Percentiles rank a stretch among this genome's conserved stretches.
phyloP scores from a whole-genome alignment of 2,329 filamentous ascomycete genomes.

The Xylaria sp. region DNA sequence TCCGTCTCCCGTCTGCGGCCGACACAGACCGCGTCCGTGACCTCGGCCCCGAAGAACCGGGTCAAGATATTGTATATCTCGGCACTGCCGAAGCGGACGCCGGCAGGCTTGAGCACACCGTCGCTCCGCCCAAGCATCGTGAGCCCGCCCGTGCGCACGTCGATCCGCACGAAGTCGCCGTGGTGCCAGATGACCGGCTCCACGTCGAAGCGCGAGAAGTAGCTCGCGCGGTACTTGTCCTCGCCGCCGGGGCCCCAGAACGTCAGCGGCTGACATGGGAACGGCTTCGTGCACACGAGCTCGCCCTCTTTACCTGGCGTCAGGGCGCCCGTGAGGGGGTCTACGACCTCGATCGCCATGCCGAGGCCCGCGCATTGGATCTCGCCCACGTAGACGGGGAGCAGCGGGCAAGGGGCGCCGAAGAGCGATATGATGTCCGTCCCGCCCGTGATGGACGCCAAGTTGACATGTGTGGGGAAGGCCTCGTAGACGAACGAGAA shows the following conservation, averaged over 20 bases:
- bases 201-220: constrained; percentile 79
- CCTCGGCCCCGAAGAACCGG: constrained; percentile 74
- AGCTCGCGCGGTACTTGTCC: constrained; percentile 78
- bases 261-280: constrained; percentile 86
- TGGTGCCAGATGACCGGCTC: constrained; percentile 76
- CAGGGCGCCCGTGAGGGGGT: constrained; percentile 58
- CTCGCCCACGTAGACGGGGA: constrained; percentile 72
- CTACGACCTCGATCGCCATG: constrained; percentile 71
- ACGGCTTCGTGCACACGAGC: constrained; percentile 82
- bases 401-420: constrained; percentile 77
- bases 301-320: constrained; percentile 76
- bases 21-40: constrained; percentile 87
- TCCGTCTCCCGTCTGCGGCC: constrained; percentile 74
- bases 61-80: constrained; percentile 97
- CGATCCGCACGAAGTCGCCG: constrained; percentile 82
- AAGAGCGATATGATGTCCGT: constrained; percentile 98
- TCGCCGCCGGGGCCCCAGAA: constrained; percentile 80
- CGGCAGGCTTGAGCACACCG: constrained; percentile 88
- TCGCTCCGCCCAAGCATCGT: constrained; percentile 92
- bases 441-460: constrained; percentile 91
- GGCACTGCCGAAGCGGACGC: constrained; percentile 88
- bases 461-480: constrained; percentile 79
- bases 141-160: constrained; percentile 73
- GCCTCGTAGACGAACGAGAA: constrained; percentile 87
- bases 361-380: constrained; percentile 79